Base-by-base conservation (phyloP, 2,329 filamentous ascomycete species). In the Diaporthe vexans region DNA sequence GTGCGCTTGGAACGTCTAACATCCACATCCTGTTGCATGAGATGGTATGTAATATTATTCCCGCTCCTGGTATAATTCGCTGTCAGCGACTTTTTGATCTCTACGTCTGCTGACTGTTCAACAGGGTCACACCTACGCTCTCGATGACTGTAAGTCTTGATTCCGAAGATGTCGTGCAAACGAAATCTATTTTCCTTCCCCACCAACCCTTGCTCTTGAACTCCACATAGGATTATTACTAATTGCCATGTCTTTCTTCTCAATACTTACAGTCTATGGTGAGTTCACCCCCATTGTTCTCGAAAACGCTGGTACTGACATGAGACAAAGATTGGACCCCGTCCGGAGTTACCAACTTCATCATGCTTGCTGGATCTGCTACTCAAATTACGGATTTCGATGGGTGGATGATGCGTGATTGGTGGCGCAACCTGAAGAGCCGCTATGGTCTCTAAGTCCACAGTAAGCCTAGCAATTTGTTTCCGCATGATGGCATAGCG, bases 321-420 rank as follows among this genome's bases (percentile, higher is more conserved):
- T 51, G 19, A 9, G 21, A 1, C 24, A 48, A 24, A 65, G 61
- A 65, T 19, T 87, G 84, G 85, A 84, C 82, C 26, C 85, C 86
- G 0, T 80, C 80, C 8, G 85, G 85, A 8, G 76, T 84, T 43
- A 77, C 78, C 10, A 84, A 80, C 77, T 87, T 87, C 79, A 81
- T 87, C 76, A 87, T 88, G 86, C 77, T 82, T 58, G 85, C 86
- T 63, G 86, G 86, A 5, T 83, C 82, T 59, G 79, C 86, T 1
- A 79, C 77, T 26, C 74, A 81, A 61, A 81, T 87, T 26, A 88
- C 86, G 3, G 85, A 88, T 56, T 88, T 88, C 65, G 86, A 87
- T 70, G 84, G 83, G 26, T 87, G 86, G 86, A 87, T 87, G 85
- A 78, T 84, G 61, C 78, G 85, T 1, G 85, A 87, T 77, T 87